A percentile compares a stretch with the other conserved stretches of the same genome.
phyloP scores from a whole-genome alignment of 2,329 filamentous ascomycete species.

The Aureobasidium zeae region DNA sequence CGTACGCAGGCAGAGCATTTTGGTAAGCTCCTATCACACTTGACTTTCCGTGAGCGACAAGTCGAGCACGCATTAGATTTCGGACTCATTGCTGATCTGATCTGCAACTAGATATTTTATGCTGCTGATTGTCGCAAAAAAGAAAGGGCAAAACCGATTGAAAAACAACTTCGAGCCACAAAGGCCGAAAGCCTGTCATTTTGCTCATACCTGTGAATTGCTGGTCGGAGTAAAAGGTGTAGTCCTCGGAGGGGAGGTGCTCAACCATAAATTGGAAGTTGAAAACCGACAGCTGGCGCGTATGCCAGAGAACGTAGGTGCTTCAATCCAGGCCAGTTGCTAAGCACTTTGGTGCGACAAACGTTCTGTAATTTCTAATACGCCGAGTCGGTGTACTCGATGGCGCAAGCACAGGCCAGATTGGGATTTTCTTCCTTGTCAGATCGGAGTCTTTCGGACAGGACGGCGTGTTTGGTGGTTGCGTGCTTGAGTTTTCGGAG shows the following conservation, averaged over 20 bases:
- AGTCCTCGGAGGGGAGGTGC: background rate
- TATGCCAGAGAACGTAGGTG: background rate
- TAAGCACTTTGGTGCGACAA: too few species aligned
- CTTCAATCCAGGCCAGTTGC: background rate
- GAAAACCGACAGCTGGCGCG: constrained; percentile 4
- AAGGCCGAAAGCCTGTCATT: constrained; percentile 12
- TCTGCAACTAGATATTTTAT: constrained; percentile 6
- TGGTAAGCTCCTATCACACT: constrained; percentile 13
- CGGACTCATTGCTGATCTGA: constrained; percentile 9
- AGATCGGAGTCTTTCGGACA: constrained; percentile 10
- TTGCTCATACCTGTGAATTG: constrained; percentile 13
- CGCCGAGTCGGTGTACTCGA: background rate
- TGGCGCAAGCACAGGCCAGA: constrained; percentile 1
- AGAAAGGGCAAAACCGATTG: constrained; percentile 13
- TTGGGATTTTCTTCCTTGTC: constrained; percentile 6
- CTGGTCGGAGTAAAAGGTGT: constrained; percentile 11
- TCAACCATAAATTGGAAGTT: constrained; percentile 13
- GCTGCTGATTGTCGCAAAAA: constrained; percentile 6
- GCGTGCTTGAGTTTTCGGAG: background rate
- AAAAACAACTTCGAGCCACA: constrained; percentile 10
- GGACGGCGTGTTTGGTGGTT: constrained; percentile 1
- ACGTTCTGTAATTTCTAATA: background rate
- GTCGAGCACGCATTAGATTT: constrained; percentile 12
- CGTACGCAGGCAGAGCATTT: constrained; percentile 13
- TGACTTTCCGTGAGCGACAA: constrained; percentile 14